phyloP scores from a whole-genome alignment of 2,329 filamentous ascomycete species.

The Aspergillus persii region DNA sequence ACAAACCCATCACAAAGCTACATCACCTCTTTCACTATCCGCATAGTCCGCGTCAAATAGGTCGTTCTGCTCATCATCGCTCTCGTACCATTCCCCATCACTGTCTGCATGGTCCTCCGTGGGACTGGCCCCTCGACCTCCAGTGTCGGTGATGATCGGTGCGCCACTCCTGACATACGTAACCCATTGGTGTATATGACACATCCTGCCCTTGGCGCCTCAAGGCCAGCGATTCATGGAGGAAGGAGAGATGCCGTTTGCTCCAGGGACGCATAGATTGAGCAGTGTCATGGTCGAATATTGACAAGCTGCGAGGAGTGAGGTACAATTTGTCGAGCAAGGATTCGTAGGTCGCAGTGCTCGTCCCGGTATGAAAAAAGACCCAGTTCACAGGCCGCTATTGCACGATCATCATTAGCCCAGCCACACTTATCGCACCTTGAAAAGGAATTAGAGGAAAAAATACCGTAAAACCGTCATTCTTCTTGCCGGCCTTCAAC shows the following conservation, averaged over 20 bases:
- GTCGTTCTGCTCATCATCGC: too few species aligned
- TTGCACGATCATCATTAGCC: background rate
- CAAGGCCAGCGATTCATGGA: slow-evolving; percentile 35
- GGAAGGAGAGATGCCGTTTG: slow-evolving; percentile 24
- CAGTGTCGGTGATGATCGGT: slow-evolving; percentile 25
- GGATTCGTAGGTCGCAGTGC: slow-evolving; percentile 43
- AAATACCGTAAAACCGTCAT: slow-evolving; percentile 12
- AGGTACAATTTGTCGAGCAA: background rate
- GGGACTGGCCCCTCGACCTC: too few species aligned
- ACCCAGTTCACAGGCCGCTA: slow-evolving; percentile 56
- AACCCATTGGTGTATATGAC: slow-evolving; percentile 36
- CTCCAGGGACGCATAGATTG: slow-evolving; percentile 3
- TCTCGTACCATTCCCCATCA: too few species aligned
- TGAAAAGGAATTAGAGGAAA: too few species aligned
- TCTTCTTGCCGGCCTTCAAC: background rate
- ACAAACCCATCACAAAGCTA: too few species aligned
- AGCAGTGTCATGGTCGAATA: background rate
- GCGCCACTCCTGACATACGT: slow-evolving; percentile 31
- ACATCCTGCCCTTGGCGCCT: slow-evolving; percentile 36
- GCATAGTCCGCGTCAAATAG: too few species aligned
- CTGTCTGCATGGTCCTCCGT: background rate
- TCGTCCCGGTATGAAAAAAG: slow-evolving; percentile 50
- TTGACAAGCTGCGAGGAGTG: background rate
- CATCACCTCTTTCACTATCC: too few species aligned
- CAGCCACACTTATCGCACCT: too few species aligned